These are phyloP conservation scores for Lophiostoma macrostomum DNA, from an alignment of 495 filamentous ascomycete species.

Conservation along the genomic window DNA sequence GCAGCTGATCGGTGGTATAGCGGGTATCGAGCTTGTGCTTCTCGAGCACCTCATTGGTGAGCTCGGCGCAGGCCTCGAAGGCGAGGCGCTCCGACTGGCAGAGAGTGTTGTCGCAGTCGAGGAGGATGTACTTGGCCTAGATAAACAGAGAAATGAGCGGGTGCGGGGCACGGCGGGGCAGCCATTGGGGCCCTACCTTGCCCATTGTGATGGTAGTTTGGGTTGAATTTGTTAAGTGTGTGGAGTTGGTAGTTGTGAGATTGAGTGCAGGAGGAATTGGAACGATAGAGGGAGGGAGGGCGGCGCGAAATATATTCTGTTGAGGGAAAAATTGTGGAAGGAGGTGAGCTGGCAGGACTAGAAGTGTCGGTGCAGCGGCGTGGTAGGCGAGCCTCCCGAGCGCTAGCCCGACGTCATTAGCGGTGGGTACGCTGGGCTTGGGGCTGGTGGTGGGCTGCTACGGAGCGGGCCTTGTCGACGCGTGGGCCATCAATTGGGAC, in stretches of 20 bases:
- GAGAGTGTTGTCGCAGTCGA: conserved; percentile 98
- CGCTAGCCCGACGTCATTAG: conserved; percentile 4
- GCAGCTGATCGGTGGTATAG: conserved; percentile 76
- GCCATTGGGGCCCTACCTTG: conserved; percentile 2
- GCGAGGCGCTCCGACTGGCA: conserved; percentile 88
- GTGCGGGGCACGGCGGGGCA: conserved; percentile 17
- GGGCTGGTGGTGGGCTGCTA: too few relatives aligned
- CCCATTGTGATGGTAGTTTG: conserved; percentile 21
- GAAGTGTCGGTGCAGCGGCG: too few relatives aligned
- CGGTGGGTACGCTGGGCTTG: too few relatives aligned
- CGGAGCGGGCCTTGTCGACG: too few relatives aligned
- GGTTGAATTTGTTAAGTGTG: background rate
- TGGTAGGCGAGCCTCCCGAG: background rate
- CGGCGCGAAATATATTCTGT: background rate
- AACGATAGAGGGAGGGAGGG: background rate
- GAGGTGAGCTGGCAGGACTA: conserved; percentile 3
- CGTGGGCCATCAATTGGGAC: conserved; percentile 5
- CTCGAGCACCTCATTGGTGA: conserved; percentile 85
- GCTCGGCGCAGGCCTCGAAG: conserved; percentile 90
- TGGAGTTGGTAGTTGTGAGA: background rate
- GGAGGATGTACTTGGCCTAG: conserved; percentile 78
- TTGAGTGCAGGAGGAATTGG: background rate
- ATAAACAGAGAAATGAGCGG: background rate
- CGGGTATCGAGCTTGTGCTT: conserved; percentile 61
- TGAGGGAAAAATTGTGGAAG: background rate